phyloP scores from a whole-genome alignment of 495 filamentous ascomycete species.

The Daldinia decipiens region DNA sequence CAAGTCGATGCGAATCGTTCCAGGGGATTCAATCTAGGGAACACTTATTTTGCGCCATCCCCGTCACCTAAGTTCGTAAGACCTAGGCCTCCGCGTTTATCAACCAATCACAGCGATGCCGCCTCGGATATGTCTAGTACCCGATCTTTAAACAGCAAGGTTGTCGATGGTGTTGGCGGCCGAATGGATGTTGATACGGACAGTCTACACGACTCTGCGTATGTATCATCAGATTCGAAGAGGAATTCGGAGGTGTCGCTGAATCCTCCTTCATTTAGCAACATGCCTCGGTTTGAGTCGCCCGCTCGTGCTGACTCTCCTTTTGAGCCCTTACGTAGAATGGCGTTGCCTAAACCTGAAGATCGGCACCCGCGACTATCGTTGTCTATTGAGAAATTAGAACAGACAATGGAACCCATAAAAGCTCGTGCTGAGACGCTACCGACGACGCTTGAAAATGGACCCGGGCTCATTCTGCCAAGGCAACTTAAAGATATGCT shows the following conservation, averaged over 20 bases:
- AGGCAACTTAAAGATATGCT: slow-evolving; percentile 74
- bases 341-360: slow-evolving; percentile 54
- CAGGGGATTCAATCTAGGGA: slow-evolving; percentile 62
- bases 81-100: slow-evolving; percentile 52
- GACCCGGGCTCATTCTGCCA: slow-evolving; percentile 68
- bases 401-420: slow-evolving; percentile 34
- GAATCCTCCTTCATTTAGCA: slow-evolving; percentile 49
- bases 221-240: slow-evolving; percentile 59
- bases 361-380: slow-evolving; percentile 63
- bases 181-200: slow-evolving; percentile 49
- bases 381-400: slow-evolving; percentile 52
- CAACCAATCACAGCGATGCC: slow-evolving; percentile 53
- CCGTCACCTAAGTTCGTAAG: slow-evolving; percentile 48
- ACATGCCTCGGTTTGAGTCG: slow-evolving; percentile 50
- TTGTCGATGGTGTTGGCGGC: slow-evolving; percentile 23
- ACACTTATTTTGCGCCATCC: slow-evolving; percentile 54
- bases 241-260: slow-evolving; percentile 58
- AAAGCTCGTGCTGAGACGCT: slow-evolving; percentile 66
- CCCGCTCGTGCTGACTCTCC: slow-evolving; percentile 52
- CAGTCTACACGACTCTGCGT: slow-evolving; percentile 57
- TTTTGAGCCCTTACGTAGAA: slow-evolving; percentile 47
- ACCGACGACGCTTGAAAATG: slow-evolving; percentile 58
- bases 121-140: slow-evolving; percentile 45
- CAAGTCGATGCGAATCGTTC: slow-evolving; percentile 71
- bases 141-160: slow-evolving; percentile 30